phyloP scores from a whole-genome alignment of 2,329 filamentous ascomycete genomes.

The Colletotrichum higginsianum region DNA sequence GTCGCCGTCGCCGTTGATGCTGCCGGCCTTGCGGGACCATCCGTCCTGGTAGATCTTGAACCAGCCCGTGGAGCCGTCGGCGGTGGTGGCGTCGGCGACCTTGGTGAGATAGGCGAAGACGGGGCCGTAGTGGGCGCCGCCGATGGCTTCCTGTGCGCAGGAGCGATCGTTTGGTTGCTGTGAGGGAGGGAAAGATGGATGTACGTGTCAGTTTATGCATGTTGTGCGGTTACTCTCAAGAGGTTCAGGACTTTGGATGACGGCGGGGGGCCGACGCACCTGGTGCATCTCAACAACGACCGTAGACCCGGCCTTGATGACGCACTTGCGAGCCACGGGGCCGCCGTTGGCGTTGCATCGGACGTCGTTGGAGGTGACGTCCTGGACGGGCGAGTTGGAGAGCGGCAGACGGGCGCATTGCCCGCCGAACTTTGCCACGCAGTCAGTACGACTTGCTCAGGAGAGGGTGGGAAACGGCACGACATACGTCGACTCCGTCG shows the following conservation, averaged over 20 bases:
- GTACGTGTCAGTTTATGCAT: too few relatives aligned
- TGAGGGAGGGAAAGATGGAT: background rate
- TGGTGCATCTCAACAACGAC: constrained; percentile 65
- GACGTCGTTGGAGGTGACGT: constrained; percentile 57
- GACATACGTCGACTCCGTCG: constrained; percentile 54
- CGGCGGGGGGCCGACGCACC: constrained; percentile 42
- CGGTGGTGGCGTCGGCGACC: constrained; percentile 61
- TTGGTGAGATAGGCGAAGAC: constrained; percentile 65
- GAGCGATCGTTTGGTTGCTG: constrained; percentile 58
- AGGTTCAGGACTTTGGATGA: too few relatives aligned
- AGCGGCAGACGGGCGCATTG: constrained; percentile 40
- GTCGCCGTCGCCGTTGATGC: constrained; percentile 51
- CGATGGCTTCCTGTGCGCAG: constrained; percentile 64
- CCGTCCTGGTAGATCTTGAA: constrained; percentile 67
- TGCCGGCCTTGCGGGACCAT: constrained; percentile 47
- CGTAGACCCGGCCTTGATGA: constrained; percentile 56
- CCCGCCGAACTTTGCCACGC: constrained; percentile 42
- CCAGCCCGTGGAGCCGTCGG: constrained; percentile 61
- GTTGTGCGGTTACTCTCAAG: too few relatives aligned
- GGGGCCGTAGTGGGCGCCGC: constrained; percentile 67
- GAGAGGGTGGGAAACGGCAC: constrained; percentile 27
- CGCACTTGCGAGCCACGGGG: constrained; percentile 58
- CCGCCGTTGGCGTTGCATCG: constrained; percentile 59
- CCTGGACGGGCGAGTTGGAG: constrained; percentile 59
- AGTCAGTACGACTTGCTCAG: background rate